Evolutionary conservation across 768 basidiomycete genomes (phyloP), one percentile per base, ranked within the genome.

Genomic region (Russula lepida): DNA sequence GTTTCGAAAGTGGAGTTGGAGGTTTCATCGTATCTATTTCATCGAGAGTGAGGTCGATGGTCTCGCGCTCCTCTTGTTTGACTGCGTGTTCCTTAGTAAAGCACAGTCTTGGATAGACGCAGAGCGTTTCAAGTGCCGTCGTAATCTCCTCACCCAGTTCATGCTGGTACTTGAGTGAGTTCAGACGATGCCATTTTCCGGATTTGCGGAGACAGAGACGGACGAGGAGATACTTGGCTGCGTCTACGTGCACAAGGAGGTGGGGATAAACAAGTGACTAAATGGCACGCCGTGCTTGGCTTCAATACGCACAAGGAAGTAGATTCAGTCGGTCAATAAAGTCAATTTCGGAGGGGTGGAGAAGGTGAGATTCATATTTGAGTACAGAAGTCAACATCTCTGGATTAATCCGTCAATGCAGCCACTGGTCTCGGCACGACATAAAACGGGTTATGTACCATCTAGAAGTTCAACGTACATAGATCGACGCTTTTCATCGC

Each of bases 201-300:
- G 74, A 75, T 64, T 84, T 84, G 54, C 86, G 80, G 8, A 86
- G 74, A n/a, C 82, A 75, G 9, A 89, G 73, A 23, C 85, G 80
- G 19, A 82, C 76, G 63, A 87, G 77, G 17, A 89, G 79, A 69
- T 85, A 88, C 28, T 79, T 76, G 3, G 84, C 79, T 15, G 77
- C 70, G 65, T 82, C 84, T 86, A 56, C 8, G 33, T 23, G 32
- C 33, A 55, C 12, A 35, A 50, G 37, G 17, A 25, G 37, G 56
- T 56, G 54, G 32, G 23, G 47, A 44, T 52, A 44, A 46, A 21
- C 32, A 27, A 32, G 23, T 7, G 37, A 37, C 25, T 13, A 43
- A 3, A 12, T 4, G 13, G 33, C 21, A 53, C 30, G 3, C 11
- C 21, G 8, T 12, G 13, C 57, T 17, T 35, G 59, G 44, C 23